phyloP scores from a whole-genome alignment of 2,329 filamentous ascomycete genomes.

The Fusarium buharicum region DNA sequence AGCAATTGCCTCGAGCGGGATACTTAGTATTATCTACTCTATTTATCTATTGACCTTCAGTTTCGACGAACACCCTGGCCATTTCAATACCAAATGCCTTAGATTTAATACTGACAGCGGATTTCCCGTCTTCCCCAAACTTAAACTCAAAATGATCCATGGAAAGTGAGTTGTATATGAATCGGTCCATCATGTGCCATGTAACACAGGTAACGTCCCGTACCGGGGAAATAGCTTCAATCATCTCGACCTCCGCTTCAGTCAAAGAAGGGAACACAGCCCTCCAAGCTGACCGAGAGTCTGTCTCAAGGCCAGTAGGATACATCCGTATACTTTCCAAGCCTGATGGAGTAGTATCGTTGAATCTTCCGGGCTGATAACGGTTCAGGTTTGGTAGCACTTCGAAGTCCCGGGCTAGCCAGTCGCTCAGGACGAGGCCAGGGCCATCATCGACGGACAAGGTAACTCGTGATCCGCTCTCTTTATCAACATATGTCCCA shows the following conservation, averaged over 20 bases:
- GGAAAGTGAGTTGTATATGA: constrained; percentile 2
- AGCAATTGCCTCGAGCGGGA: no score
- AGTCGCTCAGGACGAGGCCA: constrained; percentile 1
- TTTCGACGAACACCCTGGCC: not conserved
- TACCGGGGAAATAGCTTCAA: not conserved
- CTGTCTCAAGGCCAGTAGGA: not conserved
- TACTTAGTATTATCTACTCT: no score
- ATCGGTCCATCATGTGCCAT: constrained; percentile 5
- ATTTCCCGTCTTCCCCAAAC: not conserved
- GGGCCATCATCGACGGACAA: not conserved
- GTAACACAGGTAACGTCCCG: constrained; percentile 12
- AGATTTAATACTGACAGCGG: not conserved
- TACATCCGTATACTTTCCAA: not conserved
- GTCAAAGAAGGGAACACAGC: not conserved
- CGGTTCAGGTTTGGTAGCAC: constrained; percentile 7
- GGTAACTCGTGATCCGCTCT: not conserved
- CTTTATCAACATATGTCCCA: not conserved
- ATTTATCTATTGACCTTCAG: not conserved
- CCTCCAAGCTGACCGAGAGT: constrained; percentile 1
- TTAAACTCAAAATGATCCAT: constrained; percentile 19
- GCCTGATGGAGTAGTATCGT: not conserved
- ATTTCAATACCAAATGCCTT: constrained; percentile 11
- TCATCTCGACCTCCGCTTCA: not conserved
- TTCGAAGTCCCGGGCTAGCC: not conserved
- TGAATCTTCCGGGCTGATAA: constrained; percentile 3